These are phyloP conservation scores for Mycena crocata DNA, from an alignment of 768 basidiomycete species.

Conservation along the genomic window DNA sequence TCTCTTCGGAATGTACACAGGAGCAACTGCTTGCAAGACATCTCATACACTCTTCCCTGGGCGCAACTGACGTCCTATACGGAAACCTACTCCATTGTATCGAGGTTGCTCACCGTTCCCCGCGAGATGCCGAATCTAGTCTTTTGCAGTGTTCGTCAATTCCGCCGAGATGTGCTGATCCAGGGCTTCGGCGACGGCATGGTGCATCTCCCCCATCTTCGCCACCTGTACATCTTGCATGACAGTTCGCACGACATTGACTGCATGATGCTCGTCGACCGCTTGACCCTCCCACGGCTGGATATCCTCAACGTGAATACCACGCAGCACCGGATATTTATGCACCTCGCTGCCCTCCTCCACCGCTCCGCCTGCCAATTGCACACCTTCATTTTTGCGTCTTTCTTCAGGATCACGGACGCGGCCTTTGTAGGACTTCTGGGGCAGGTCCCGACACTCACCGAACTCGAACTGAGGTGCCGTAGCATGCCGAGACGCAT, in stretches of 20 bases:
- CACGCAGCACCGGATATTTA: background rate
- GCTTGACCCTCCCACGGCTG: background rate
- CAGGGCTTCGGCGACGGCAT: background rate
- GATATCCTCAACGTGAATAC: background rate
- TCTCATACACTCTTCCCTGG: background rate
- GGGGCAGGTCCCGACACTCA: background rate
- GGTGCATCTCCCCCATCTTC: background rate
- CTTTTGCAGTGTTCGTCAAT: background rate
- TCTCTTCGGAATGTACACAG: background rate
- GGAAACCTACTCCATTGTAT: background rate
- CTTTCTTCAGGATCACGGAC: too few species aligned
- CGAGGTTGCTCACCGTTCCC: background rate
- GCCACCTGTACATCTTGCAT: background rate
- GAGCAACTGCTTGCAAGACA: background rate
- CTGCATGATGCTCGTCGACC: background rate
- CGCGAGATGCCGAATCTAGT: constrained; percentile 4
- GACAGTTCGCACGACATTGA: background rate
- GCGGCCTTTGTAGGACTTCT: too few species aligned
- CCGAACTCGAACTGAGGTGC: background rate
- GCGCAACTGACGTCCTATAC: background rate
- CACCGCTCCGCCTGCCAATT: background rate
- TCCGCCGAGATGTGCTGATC: background rate
- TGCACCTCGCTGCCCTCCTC: background rate
- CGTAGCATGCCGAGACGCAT: background rate
- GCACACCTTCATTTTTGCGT: background rate